phyloP scores from a whole-genome alignment of 2,329 filamentous ascomycete species.

The Microascus cirrosus region DNA sequence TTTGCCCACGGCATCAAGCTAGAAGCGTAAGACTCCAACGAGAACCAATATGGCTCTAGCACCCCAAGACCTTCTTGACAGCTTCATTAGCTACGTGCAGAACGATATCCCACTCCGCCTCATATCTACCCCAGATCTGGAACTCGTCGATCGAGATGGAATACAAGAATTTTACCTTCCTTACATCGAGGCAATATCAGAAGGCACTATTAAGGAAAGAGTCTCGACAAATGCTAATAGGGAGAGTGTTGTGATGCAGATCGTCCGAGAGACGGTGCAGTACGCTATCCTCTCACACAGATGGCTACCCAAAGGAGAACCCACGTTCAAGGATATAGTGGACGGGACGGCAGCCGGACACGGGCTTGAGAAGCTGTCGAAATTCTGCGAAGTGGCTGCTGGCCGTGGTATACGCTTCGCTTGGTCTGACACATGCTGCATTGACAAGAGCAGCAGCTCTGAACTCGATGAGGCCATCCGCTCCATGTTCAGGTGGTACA shows the following conservation, averaged over 20 bases:
- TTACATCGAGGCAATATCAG: not conserved
- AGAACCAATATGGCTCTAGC: not conserved
- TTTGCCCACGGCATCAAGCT: not conserved
- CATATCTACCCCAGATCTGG: not conserved
- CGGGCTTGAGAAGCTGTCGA: not conserved
- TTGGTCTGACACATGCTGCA: constrained; percentile 20
- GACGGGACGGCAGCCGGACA: not conserved
- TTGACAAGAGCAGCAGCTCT: constrained; percentile 15
- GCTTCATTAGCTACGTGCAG: not conserved
- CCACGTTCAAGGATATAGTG: constrained; percentile 14
- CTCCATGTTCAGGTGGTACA: constrained; percentile 17
- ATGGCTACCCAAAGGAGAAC: constrained; percentile 17
- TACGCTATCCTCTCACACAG: constrained; percentile 25
- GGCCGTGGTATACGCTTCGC: constrained; percentile 7
- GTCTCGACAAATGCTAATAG: not conserved
- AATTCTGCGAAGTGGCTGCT: not conserved
- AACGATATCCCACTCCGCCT: not conserved
- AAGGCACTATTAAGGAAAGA: not conserved
- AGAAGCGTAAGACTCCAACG: not conserved
- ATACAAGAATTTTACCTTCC: not conserved
- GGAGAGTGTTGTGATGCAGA: not conserved
- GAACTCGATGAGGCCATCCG: constrained; percentile 17
- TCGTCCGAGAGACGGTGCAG: not conserved
- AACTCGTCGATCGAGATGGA: not conserved
- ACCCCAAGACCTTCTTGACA: not conserved